phyloP scores from a whole-genome alignment of 2,329 filamentous ascomycete species.

The Sporothrix luriei region DNA sequence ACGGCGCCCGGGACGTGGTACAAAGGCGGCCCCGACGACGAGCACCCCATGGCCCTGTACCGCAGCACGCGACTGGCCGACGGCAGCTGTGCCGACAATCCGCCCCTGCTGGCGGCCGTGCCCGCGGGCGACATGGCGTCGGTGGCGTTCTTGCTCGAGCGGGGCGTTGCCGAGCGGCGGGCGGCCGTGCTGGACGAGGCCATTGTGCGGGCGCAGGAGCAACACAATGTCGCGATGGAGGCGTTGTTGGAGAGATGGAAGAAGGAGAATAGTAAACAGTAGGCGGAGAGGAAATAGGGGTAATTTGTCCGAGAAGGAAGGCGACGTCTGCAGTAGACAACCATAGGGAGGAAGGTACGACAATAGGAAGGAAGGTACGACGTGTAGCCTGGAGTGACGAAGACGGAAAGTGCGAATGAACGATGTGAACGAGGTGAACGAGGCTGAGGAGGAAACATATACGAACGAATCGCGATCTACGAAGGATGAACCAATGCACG shows the following conservation, averaged over 20 bases:
- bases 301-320: background rate
- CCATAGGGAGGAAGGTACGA: background rate
- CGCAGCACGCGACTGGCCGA: constrained; percentile 8
- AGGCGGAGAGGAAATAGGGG: background rate
- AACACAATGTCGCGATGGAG: background rate
- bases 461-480: too few species aligned
- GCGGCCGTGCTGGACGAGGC: constrained; percentile 9
- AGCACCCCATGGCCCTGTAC: background rate
- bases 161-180: background rate
- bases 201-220: background rate
- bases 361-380: background rate
- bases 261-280: background rate
- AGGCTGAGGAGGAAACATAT: too few species aligned
- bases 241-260: background rate
- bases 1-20: background rate
- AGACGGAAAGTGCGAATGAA: too few species aligned
- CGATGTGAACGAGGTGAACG: too few species aligned
- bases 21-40: constrained; percentile 19
- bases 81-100: constrained; percentile 18
- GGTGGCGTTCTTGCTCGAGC: background rate
- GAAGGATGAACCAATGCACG: too few species aligned
- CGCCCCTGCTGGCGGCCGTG: constrained; percentile 23
- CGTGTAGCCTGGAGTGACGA: too few species aligned
- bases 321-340: background rate
- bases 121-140: constrained; percentile 6